Evolutionary conservation across 2,329 filamentous ascomycete species (phyloP), one percentile per base, ranked within the genome.

Genomic region (Exophiala spinifera): DNA sequence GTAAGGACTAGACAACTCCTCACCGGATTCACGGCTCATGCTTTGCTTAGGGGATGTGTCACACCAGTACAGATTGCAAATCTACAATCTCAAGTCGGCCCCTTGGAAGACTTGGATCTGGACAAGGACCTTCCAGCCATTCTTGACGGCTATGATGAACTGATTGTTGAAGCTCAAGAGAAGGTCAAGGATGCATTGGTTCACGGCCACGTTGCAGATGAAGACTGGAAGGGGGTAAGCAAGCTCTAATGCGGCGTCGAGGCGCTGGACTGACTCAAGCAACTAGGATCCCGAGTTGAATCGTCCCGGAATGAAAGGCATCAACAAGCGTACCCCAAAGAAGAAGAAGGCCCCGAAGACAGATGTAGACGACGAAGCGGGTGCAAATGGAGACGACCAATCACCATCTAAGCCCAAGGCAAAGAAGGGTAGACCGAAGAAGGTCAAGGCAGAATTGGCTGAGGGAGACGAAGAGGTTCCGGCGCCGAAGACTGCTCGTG

Each of bases 181-280:
- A 96, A 94, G 76, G 76, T 96, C 61, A 77, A 80, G 47, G 80
- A 80, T 43, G 89, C 87, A 48, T 70, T 96, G 20, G 78, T 80
- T 55, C 80, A 91, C 67, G 90, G 89, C 20, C 88, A 94, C 64
- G 86, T 97, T 64, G 86, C 88, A 62, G 79, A 89, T 39, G 86
- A 89, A 48, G 92, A 96, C 64, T 96, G 90, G 84, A 92, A 87
- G 31, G 90, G 90, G 11, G 91, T 95, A 79, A 74, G 87, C 28
- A 31, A 31, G 4, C 6, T 10, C 28, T 31, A 10, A 3, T 6
- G 8, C 48, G 43, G 61, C 64, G 52, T 14, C 45, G 40, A 45
- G 3, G 15, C 36, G 20, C 36, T 43, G 17, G 37, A 34, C 34
- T 28, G 53, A 47, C 43, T 59, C 33, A 56, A 56, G 53, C 15